phyloP scores from a whole-genome alignment of 108 stramenopile species.

The Cylindrotheca fusiformis region DNA sequence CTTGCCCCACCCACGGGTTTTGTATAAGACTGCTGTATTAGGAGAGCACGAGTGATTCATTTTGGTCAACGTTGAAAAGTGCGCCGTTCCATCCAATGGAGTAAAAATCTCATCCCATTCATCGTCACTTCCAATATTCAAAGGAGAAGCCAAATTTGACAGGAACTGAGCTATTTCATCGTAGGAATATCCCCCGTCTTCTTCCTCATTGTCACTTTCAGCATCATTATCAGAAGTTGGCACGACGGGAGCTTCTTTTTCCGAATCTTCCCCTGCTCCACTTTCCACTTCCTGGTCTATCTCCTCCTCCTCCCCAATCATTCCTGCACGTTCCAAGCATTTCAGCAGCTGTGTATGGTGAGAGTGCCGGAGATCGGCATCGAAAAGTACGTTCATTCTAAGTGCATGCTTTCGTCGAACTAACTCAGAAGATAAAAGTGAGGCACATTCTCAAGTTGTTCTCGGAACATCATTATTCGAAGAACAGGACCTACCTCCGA shows the following conservation, averaged over 20 bases:
- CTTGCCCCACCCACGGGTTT: slow-evolving; percentile 40
- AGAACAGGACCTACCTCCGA: slow-evolving; percentile 26
- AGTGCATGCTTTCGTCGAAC: slow-evolving; percentile 51
- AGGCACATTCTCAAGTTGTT: too few species aligned
- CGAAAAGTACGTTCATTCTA: slow-evolving; percentile 35
- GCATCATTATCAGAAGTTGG: neutral
- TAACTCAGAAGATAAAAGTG: too few species aligned
- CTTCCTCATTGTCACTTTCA: slow-evolving; percentile 17
- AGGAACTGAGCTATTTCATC: slow-evolving; percentile 58
- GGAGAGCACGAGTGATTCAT: slow-evolving; percentile 89
- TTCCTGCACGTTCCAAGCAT: slow-evolving; percentile 44
- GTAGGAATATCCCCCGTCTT: slow-evolving; percentile 30
- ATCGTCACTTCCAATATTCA: slow-evolving; percentile 32
- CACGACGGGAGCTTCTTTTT: neutral
- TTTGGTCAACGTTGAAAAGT: slow-evolving; percentile 67
- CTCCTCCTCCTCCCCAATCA: slow-evolving; percentile 41
- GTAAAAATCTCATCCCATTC: slow-evolving; percentile 57
- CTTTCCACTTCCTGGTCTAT: slow-evolving; percentile 7
- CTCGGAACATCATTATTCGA: too few species aligned
- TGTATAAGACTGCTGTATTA: slow-evolving; percentile 61
- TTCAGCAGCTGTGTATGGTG: slow-evolving; percentile 38
- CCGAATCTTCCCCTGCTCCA: slow-evolving; percentile 4
- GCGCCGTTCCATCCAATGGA: slow-evolving; percentile 86
- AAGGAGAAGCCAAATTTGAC: slow-evolving; percentile 21
- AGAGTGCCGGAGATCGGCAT: slow-evolving; percentile 29